phyloP scores from a whole-genome alignment of 345 rosid genomes.

The Salix dunnii region DNA sequence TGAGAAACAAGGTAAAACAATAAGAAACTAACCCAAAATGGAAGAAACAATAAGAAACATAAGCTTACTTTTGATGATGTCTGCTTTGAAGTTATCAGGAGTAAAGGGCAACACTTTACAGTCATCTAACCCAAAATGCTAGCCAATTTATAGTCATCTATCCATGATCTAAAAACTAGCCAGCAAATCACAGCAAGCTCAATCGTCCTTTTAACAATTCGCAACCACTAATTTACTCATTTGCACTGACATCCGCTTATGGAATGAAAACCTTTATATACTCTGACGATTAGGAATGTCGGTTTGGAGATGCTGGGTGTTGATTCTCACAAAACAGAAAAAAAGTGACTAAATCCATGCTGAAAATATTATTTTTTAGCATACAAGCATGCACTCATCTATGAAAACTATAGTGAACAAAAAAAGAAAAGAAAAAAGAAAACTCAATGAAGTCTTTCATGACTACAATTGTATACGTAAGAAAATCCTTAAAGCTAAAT shows the following conservation, averaged over 20 bases:
- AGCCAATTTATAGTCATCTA: too few species aligned
- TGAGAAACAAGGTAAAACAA: too few species aligned
- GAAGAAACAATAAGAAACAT: too few species aligned
- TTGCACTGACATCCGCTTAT: neutral
- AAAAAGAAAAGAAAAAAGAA: neutral
- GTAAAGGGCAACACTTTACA: neutral
- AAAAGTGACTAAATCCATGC: too few species aligned
- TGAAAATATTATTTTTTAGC: too few species aligned
- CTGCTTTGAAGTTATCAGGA: neutral
- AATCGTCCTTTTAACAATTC: neutral
- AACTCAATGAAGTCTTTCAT: neutral
- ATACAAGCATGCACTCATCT: too few species aligned
- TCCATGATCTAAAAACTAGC: too few species aligned
- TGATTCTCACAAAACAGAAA: neutral
- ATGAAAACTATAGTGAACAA: neutral
- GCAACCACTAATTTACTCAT: neutral
- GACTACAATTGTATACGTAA: neutral
- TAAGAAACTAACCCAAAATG: too few species aligned
- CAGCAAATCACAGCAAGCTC: neutral
- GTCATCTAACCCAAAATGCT: neutral
- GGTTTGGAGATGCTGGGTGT: neutral
- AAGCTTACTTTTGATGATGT: too few species aligned
- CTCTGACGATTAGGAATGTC: neutral
- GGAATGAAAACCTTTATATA: neutral
- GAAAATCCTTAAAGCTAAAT: neutral